Base-by-base conservation (phyloP, 345 rosid species). In the Linum lewisii region DNA sequence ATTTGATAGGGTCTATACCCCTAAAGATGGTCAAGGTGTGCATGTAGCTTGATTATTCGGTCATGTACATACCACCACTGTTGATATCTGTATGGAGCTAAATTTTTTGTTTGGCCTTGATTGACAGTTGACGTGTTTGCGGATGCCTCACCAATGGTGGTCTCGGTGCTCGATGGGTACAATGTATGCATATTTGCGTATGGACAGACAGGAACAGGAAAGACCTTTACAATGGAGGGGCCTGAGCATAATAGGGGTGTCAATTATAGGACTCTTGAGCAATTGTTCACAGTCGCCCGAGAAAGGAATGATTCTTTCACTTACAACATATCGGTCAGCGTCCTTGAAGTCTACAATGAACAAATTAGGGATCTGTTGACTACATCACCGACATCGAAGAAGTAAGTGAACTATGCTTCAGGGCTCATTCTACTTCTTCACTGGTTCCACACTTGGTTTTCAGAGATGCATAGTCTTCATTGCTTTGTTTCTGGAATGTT, bases 221-320 rank as follows among this genome's bases (percentile, higher is more conserved):
- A 93, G 71, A 93, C 99, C 24, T 93, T 86, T 75, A 93, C 99
- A 56, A 93, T 92, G 98, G 98, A 92, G 78, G 98, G 99, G 54
- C 83, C 80, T 18, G 80, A 73, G 54, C 82, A 82, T 61, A 83
- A 79, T 64, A 79, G 97, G 67, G 99, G 99, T 71, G 99, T 93
- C 72, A 93, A 93, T 74, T 93, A 85, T 58, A 77, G 91, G 68
- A 93, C 99, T 18, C 95, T 93, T 6, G 85, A 86, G 78, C 82
- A 81, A 52, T 73, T 93, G 62, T 89, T 93, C 77, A 72, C 79
- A 72, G 76, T 75, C 71, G 81, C 91, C 57, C 69, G 69, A 68
- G 95, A 89, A 79, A 89, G 97, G 73, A 77, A 75, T 60, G 99
- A 85, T 53, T 83, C 83, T 54, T 71, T 78, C 71, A 65, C 73